phyloP scores from a whole-genome alignment of 441 rosid species.

The Adansonia rubrostipa region DNA sequence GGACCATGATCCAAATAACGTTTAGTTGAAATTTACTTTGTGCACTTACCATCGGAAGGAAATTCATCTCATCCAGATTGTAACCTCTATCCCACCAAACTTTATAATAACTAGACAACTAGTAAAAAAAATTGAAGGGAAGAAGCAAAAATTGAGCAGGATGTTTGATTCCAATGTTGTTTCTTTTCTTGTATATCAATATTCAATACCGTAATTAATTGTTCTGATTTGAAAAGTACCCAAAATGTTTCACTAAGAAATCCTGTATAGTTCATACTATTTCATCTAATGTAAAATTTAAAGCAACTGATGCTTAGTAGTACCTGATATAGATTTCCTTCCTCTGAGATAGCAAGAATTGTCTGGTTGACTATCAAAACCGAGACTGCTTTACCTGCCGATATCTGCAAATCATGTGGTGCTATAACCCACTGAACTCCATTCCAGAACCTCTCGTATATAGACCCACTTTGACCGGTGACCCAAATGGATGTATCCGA shows the following conservation, averaged over 20 bases:
- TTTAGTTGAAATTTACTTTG: conserved; percentile 5
- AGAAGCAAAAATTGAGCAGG: not conserved
- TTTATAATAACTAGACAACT: not conserved
- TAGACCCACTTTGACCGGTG: conserved; percentile 69
- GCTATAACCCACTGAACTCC: conserved; percentile 77
- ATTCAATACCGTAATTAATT: not conserved
- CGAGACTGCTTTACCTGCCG: conserved; percentile 52
- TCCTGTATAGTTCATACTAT: not conserved
- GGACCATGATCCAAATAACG: not conserved
- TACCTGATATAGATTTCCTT: conserved; percentile 68
- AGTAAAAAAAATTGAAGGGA: not conserved
- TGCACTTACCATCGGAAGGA: not conserved
- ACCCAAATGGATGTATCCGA: conserved; percentile 73
- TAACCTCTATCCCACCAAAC: not conserved
- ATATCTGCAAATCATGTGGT: conserved; percentile 59
- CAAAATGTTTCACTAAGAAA: not conserved
- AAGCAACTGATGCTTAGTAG: not conserved
- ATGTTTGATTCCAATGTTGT: conserved; percentile 14
- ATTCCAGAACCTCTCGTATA: conserved; percentile 80
- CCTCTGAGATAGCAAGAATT: conserved; percentile 63
- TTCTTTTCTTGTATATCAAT: not conserved
- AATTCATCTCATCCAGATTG: not conserved
- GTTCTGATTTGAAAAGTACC: not conserved
- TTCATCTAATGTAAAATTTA: conserved; percentile 15
- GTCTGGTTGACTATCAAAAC: conserved; percentile 65